Conservation (phyloP, 768 basidiomycete genomes). For the Tephrocybe rancida region DNA sequence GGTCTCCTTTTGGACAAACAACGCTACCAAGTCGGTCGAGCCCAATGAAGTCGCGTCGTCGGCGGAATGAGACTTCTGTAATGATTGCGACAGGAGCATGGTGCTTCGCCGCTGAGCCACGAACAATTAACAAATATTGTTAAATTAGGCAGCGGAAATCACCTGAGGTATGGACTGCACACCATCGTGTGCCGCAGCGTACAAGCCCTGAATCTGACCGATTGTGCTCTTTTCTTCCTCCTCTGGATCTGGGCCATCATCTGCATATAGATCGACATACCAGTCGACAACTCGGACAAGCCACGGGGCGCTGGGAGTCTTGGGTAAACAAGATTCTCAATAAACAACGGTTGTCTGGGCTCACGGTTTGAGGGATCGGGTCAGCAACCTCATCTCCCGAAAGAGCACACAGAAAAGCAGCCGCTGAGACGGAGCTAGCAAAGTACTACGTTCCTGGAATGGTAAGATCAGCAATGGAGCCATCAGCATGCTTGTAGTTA, state of each 20-base stretch:
- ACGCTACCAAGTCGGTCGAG: constrained; percentile 32
- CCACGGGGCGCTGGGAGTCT: constrained; percentile 46
- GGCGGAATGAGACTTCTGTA: constrained; percentile 21
- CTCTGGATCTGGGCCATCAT: constrained; percentile 42
- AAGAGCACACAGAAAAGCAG: constrained; percentile 63
- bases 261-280: constrained; percentile 39
- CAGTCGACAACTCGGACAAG: constrained; percentile 44
- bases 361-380: constrained; percentile 65
- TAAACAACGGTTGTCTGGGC: constrained; percentile 19
- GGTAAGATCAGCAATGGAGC: background rate
- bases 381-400: constrained; percentile 63
- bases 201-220: constrained; percentile 49
- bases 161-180: constrained; percentile 48
- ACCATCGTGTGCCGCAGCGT: constrained; percentile 50
- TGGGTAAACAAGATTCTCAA: background rate
- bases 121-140: constrained; percentile 2
- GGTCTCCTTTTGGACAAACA: constrained; percentile 37
- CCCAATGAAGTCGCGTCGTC: constrained; percentile 15
- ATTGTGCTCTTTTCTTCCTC: constrained; percentile 44
- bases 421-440: constrained; percentile 59
- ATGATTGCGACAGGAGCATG: constrained; percentile 32
- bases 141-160: constrained; percentile 19
- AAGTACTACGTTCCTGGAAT: constrained; percentile 51
- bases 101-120: constrained; percentile 50
- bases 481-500: background rate